Base-by-base conservation (phyloP, 2,329 filamentous ascomycete species). In the Xylaria hypoxylon region DNA sequence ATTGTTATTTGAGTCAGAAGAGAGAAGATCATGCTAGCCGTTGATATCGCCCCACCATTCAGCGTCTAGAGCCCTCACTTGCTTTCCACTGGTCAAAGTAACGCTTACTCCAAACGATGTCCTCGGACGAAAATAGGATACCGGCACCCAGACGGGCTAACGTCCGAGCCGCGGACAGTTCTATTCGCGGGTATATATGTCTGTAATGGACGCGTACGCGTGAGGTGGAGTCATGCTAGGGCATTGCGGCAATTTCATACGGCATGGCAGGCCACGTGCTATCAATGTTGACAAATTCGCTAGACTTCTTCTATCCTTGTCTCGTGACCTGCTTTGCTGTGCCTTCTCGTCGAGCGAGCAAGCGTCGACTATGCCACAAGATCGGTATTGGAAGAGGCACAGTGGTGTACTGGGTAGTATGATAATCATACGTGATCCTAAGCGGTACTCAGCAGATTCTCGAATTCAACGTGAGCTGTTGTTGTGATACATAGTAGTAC, bases 201-300 rank as follows among this genome's bases (percentile, higher is more conserved):
- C 52, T 40, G 38, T n/a, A n/a, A n/a, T n/a, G n/a, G 31, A 51
- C 35, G 33, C 55, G 53, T 53, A 53, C 58, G 38, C 26, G 38
- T n/a, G 47, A 40, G 42, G 56, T 59, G 63, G 63, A 59, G 63
- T 52, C 56, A 31, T 42, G 17, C 50, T 56, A 48, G 45, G 24
- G 24, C 22, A 40, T 58, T 40, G 59, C 47, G 55, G 33, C 59
- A 62, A 59, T 50, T 53, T 59, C 24, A 59, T 26, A 47, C 42
- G 33, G 35, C 48, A 35, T 26, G 44, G 48, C 48, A 51, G 59
- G 48, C 64, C 50, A 67, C 48, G 64, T 59, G 59, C 44, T 28
- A 38, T 59, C 44, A 24, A 55, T 33, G 22, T 59, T 67, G 64
- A 67, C 64, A 67, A 67, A 67, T 63, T 60, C n/a, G 40, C 40